Conservation (phyloP, 441 rosid genomes). For the Mallotus japonicus region DNA sequence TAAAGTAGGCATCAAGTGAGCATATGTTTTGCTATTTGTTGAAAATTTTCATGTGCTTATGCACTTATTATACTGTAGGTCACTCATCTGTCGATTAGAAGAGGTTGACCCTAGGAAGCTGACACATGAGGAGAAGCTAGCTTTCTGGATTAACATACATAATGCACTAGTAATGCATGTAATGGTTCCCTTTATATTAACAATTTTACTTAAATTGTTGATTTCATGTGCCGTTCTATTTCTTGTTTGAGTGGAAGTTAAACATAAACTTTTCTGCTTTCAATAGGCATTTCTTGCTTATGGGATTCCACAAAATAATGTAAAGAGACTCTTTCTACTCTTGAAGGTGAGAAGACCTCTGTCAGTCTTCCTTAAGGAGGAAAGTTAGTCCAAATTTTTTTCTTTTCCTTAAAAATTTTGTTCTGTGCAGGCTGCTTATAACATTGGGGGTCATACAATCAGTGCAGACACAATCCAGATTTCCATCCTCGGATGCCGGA, state of each 20-base stretch:
- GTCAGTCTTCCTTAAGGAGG: not conserved
- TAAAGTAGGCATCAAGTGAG: not conserved
- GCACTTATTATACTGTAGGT: constrained; percentile 44
- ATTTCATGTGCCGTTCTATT: not conserved
- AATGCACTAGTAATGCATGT: constrained; percentile 96
- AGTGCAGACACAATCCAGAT: constrained; percentile 75
- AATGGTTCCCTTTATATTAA: constrained; percentile 22
- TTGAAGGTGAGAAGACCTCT: constrained; percentile 51
- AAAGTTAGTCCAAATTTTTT: not conserved
- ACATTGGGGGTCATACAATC: constrained; percentile 81
- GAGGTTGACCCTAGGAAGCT: constrained; percentile 68
- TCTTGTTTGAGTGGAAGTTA: constrained; percentile 11
- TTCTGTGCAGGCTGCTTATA: constrained; percentile 78
- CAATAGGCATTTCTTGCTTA: constrained; percentile 79
- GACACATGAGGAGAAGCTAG: constrained; percentile 82
- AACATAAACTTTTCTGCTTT: constrained; percentile 17
- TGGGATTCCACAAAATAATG: constrained; percentile 81
- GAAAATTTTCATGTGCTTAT: constrained; percentile 11
- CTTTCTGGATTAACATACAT: constrained; percentile 94
- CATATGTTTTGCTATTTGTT: constrained; percentile 4
- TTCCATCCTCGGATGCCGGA: constrained; percentile 74
- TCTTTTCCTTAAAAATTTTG: constrained; percentile 20
- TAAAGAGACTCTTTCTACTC: constrained; percentile 69
- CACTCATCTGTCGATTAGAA: constrained; percentile 70
- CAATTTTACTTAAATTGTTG: not conserved